Percentiles rank a stretch among this genome's conserved stretches.
phyloP scores from a whole-genome alignment of 2,329 filamentous ascomycete genomes.

The Fusarium mundagurra region DNA sequence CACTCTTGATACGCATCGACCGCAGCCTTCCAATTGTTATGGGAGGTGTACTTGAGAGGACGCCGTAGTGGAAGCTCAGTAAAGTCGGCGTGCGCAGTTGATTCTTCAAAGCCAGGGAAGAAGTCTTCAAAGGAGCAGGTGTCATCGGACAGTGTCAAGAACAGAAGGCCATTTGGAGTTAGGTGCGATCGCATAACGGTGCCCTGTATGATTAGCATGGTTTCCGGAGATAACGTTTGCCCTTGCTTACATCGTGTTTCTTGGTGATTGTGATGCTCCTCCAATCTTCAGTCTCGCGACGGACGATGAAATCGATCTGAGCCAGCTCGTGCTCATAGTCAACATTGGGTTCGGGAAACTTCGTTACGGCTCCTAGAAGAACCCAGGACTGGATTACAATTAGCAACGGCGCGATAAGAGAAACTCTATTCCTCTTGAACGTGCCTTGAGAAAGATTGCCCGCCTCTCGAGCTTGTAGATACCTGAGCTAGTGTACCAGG shows the following conservation, averaged over 20 bases:
- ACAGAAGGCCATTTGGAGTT: not conserved
- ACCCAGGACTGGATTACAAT: not conserved
- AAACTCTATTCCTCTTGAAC: fast-evolving
- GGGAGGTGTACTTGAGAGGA: not conserved
- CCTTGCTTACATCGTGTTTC: not conserved
- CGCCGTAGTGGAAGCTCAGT: not conserved
- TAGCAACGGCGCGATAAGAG: fast-evolving
- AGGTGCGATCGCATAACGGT: not conserved
- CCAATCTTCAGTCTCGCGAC: not conserved
- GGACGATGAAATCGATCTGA: not conserved
- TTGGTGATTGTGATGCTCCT: not conserved
- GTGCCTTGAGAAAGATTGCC: not conserved
- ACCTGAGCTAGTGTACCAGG: not conserved
- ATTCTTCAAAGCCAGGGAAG: not conserved
- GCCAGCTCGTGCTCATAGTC: not conserved
- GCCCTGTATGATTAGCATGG: fast-evolving
- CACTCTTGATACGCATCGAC: not conserved
- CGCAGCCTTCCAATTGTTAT: not conserved
- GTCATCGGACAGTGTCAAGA: not conserved
- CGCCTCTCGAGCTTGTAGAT: not conserved
- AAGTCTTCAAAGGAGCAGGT: not conserved
- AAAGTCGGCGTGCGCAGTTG: not conserved
- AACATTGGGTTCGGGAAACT: not conserved
- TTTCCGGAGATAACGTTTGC: fast-evolving
- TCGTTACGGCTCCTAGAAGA: not conserved